Conservation (phyloP, 768 basidiomycete genomes). For the Roridomyces roridus region DNA sequence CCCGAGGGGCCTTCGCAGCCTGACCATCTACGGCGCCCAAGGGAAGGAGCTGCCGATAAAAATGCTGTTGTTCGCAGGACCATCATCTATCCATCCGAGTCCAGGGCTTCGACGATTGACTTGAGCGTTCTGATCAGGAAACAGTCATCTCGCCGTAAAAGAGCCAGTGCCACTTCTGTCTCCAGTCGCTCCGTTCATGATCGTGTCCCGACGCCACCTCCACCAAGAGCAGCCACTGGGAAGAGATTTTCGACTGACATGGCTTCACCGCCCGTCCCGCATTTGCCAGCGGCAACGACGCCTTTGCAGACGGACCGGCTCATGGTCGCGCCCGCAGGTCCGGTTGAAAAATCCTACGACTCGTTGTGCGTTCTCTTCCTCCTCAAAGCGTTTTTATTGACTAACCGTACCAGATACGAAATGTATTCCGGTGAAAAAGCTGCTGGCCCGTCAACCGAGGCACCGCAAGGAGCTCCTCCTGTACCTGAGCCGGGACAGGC, state of each 20-base stretch:
- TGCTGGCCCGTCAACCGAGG: constrained; percentile 41
- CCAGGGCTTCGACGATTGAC: constrained; percentile 62
- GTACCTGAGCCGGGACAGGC: constrained; percentile 61
- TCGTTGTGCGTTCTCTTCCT: constrained; percentile 65
- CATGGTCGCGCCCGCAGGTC: constrained; percentile 44
- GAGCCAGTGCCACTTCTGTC: constrained; percentile 62
- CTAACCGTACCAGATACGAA: constrained; percentile 68
- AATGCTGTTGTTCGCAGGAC: constrained; percentile 77
- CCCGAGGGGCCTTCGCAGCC: constrained; percentile 27
- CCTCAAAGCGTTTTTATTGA: constrained; percentile 26
- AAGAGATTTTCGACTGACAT: constrained; percentile 72
- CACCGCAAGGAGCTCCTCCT: constrained; percentile 34
- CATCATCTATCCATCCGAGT: constrained; percentile 78
- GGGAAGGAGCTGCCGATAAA: constrained; percentile 43
- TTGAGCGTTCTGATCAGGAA: constrained; percentile 61
- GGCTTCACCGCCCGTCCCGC: constrained; percentile 72
- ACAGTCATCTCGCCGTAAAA: constrained; percentile 63
- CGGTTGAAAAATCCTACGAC: constrained; percentile 76
- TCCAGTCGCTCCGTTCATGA: constrained; percentile 82
- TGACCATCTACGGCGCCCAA: constrained; percentile 48
- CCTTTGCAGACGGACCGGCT: constrained; percentile 48
- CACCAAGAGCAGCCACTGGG: constrained; percentile 58
- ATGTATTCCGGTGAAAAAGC: constrained; percentile 73
- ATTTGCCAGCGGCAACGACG: constrained; percentile 60
- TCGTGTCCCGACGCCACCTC: constrained; percentile 86